Evolutionary conservation across 2,329 filamentous ascomycete species (phyloP), one percentile per base, ranked within the genome.

Genomic region (Bipolaris cookei): DNA sequence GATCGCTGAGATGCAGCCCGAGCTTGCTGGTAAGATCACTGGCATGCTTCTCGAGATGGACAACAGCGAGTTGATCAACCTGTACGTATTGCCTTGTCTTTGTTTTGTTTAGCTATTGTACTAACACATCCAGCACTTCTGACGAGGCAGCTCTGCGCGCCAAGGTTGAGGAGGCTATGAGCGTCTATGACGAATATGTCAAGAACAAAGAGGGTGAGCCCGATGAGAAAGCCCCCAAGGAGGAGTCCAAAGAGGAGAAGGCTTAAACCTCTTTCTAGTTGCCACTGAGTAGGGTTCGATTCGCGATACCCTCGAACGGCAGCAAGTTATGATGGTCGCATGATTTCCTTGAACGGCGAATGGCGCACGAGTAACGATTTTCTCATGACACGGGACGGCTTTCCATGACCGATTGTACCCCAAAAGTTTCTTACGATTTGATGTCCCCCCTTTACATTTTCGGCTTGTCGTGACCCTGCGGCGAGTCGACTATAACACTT

Each of bases 11-110:
- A 89, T 97, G 80, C 95, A 99, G 83, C 90, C 92, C 59, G 93
- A 97, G 72, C 85, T 99, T 73, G 95, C 95, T 62, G 95, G 95
- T 77, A 99, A 99, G 89, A 98, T 99, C 79, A 99, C 95, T 61
- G 95, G 95, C 81, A 99, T 99, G 95, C 90, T 99, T 72, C 82
- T 99, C 72, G 95, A 99, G 86, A 99, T 99, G 95, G 95, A 98
- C 73, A 98, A 98, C 81, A 78, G 84, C 56, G 95, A 99, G 83
- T 84, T 99, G 71, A 86, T 99, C 76, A 91, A 91, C 81, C 86
- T 99, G 91, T 97, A 89, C 91, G 93, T 91, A 63, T 25, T 30
- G 50, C 34, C 37, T 50, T 48, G 46, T 39, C n/a, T 16, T 5
- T 14, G 2, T 11, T 51, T 37, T 37, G 32, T 6, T 42, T 25